A percentile compares a stretch with the other conserved stretches of the same genome.
phyloP scores from a whole-genome alignment of 305 asterid genomes.

The Fraxinus sp. region DNA sequence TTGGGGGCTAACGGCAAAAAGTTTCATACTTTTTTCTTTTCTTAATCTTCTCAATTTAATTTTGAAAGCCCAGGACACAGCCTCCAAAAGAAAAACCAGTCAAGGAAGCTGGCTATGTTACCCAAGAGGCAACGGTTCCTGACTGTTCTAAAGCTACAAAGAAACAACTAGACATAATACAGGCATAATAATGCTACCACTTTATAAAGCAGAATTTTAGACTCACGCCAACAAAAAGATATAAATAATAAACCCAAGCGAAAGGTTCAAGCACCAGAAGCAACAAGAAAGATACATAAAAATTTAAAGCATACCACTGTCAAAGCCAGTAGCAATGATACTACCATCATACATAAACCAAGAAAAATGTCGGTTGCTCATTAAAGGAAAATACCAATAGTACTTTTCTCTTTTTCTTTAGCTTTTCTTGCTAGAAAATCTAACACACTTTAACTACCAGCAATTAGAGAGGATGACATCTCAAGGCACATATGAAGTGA shows the following conservation, averaged over 20 bases:
- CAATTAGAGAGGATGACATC: slow-evolving; percentile 44
- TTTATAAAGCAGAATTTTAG: slow-evolving; percentile 2
- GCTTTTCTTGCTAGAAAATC: slow-evolving; percentile 25
- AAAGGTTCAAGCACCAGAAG: slow-evolving; percentile 17
- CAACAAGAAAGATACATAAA: slow-evolving; percentile 13
- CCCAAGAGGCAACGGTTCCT: not conserved
- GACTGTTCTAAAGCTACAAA: not conserved
- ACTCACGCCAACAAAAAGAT: not conserved
- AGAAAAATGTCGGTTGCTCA: slow-evolving; percentile 26
- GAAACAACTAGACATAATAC: not conserved
- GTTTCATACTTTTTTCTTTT: not conserved
- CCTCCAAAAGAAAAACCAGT: not conserved
- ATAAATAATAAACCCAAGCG: not conserved
- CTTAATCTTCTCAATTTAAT: not conserved
- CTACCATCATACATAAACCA: slow-evolving; percentile 26
- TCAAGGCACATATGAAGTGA: slow-evolving; percentile 49
- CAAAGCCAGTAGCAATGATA: slow-evolving; percentile 18
- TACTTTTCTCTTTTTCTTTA: slow-evolving; percentile 16
- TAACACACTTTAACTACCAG: slow-evolving; percentile 36
- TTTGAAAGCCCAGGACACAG: not conserved
- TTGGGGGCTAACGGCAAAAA: not conserved
- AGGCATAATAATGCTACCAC: not conserved
- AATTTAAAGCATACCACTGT: slow-evolving; percentile 21
- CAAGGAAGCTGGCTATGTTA: not conserved
- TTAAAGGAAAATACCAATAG: slow-evolving; percentile 17